A percentile compares a stretch with the other conserved stretches of the same genome.
Conservation (phyloP, 148 eudicot species). For the Agrostemma githago region DNA sequence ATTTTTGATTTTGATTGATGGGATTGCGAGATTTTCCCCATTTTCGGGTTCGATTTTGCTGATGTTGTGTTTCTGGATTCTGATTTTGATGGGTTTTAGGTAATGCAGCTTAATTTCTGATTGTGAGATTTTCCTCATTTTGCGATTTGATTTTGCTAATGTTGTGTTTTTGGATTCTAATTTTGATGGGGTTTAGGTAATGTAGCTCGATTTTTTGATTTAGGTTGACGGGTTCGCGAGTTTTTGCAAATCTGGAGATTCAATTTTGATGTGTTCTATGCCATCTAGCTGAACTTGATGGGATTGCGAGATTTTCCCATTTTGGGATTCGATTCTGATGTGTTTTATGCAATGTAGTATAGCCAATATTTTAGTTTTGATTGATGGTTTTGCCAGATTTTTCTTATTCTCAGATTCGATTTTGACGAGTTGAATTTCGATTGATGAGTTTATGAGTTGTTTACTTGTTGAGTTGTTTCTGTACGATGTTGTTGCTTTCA, state of each 20-base stretch:
- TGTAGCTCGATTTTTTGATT: neutral
- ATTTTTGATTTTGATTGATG: no score
- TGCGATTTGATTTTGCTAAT: neutral
- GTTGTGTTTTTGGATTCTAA: neutral
- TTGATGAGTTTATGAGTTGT: no score
- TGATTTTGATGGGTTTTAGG: neutral
- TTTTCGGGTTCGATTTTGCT: neutral
- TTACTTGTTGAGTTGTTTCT: no score
- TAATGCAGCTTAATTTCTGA: neutral
- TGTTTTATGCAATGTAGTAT: neutral
- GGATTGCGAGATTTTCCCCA: no score
- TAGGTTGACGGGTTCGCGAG: no score
- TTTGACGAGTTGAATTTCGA: no score
- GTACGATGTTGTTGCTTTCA: no score
- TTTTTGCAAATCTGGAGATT: neutral
- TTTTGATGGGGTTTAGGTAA: neutral
- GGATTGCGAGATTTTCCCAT: neutral
- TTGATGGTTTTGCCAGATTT: no score
- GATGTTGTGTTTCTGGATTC: neutral
- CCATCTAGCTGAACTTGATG: neutral
- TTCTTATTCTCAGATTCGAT: no score
- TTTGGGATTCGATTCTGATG: neutral
- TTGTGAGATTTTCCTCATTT: neutral
- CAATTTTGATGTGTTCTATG: neutral
- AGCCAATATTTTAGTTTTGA: neutral